These are phyloP conservation scores for Aspergillus jensenii DNA, from an alignment of 2,329 filamentous ascomycete species.

Conservation along the genomic window DNA sequence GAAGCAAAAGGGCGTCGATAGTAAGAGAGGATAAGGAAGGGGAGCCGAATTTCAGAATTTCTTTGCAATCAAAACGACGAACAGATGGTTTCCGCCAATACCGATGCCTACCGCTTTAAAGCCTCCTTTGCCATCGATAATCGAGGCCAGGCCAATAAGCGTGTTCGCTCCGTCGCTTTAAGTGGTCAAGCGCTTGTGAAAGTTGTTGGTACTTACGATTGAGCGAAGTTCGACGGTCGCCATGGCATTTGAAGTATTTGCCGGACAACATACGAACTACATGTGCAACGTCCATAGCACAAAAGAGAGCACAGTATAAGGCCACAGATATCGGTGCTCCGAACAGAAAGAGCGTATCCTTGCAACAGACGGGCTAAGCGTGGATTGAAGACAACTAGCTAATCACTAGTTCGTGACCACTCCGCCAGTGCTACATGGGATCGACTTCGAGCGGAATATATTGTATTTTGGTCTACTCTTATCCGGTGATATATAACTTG, in stretches of 20 bases:
- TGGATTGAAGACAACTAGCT: not conserved
- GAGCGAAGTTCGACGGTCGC: not conserved
- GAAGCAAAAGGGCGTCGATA: slow-evolving; percentile 35
- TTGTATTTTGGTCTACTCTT: slow-evolving; percentile 3
- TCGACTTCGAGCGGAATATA: not conserved
- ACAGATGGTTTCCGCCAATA: too few species aligned
- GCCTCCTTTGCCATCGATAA: not conserved
- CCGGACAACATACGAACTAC: too few species aligned
- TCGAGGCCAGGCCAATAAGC: not conserved
- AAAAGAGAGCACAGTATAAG: too few species aligned
- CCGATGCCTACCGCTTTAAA: not conserved
- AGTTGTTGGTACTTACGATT: not conserved
- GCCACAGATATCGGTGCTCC: too few species aligned
- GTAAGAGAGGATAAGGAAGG: slow-evolving; percentile 23
- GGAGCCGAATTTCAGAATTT: not conserved
- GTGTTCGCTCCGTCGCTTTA: not conserved
- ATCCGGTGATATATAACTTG: not conserved
- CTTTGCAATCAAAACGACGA: not conserved
- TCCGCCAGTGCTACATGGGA: not conserved
- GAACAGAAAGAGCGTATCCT: too few species aligned
- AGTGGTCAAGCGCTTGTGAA: not conserved
- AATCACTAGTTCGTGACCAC: not conserved
- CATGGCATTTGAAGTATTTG: too few species aligned
- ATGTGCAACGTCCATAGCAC: too few species aligned
- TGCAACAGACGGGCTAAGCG: too few species aligned